Percentiles rank a stretch among this genome's conserved stretches.
Evolutionary conservation across 345 rosid genomes (phyloP).

Genomic region (Corchorus capsularis): DNA sequence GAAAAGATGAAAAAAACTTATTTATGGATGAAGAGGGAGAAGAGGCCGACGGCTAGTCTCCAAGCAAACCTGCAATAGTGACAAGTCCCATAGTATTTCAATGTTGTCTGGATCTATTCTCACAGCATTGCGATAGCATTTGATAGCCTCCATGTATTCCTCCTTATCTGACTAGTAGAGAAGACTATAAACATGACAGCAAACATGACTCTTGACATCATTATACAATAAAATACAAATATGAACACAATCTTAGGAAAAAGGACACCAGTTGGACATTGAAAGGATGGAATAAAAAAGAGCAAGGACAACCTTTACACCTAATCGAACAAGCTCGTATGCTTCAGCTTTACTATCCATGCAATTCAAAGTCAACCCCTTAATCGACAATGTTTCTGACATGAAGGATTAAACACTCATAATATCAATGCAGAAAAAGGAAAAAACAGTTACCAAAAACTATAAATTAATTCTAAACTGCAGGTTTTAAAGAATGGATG

Average conservation of each 20-base stretch:
- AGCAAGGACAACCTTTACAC: conserved; percentile 72
- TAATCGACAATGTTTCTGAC: conserved; percentile 97
- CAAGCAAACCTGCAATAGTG: conserved; percentile 99
- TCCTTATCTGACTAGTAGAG: conserved; percentile 98
- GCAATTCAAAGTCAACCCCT: conserved; percentile 95
- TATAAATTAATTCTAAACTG: no score
- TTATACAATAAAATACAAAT: conserved; percentile 59
- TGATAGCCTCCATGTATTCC: conserved; percentile 98
- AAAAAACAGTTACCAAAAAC: neutral
- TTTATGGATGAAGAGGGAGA: no score
- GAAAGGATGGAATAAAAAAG: conserved; percentile 13
- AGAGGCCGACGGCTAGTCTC: no score
- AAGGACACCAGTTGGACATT: conserved; percentile 9
- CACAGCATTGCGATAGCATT: conserved; percentile 94
- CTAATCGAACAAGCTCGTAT: conserved; percentile 93
- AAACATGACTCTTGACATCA: conserved; percentile 98
- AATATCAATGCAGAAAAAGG: neutral
- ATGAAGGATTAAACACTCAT: conserved; percentile 7
- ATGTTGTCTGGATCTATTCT: conserved; percentile 97
- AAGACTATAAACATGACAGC: conserved; percentile 99
- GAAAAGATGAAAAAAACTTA: no score
- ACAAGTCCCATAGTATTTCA: conserved; percentile 92
- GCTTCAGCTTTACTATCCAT: conserved; percentile 99
- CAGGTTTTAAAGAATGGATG: no score
- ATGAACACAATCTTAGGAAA: conserved; percentile 18